Conservation (phyloP, 129 eudicot species). For the Lactuca saligna region DNA sequence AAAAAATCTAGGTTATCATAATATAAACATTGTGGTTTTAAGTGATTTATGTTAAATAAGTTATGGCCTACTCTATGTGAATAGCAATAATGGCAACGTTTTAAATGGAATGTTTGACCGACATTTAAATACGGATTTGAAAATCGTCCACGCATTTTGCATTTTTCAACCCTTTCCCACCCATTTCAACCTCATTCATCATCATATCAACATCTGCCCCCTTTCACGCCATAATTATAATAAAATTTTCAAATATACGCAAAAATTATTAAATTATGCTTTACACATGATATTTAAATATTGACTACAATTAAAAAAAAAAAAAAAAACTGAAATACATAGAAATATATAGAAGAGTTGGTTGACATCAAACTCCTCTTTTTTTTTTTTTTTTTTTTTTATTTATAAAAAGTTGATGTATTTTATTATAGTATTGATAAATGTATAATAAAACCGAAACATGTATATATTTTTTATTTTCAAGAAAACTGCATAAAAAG, state of each 20-base stretch:
- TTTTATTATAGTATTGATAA: neutral
- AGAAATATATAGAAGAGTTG: no score
- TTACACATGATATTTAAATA: neutral
- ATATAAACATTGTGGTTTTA: no score
- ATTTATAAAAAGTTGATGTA: no score
- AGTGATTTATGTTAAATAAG: neutral
- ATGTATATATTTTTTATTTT: no score
- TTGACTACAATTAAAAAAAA: no score
- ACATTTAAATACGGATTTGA: slow-evolving; percentile 11
- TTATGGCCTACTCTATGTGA: slow-evolving; percentile 1
- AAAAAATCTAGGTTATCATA: no score
- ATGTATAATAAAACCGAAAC: no score
- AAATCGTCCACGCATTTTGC: slow-evolving; percentile 11
- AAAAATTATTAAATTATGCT: no score
- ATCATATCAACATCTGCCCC: neutral
- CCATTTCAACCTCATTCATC: slow-evolving; percentile 21
- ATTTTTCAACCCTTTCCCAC: slow-evolving; percentile 34
- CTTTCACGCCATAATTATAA: slow-evolving; percentile 6
- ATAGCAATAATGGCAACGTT: slow-evolving; percentile 15
- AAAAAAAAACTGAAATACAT: neutral
- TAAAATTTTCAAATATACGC: no score
- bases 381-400: no score
- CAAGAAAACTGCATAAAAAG: neutral
- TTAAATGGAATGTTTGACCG: slow-evolving; percentile 41
- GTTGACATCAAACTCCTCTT: neutral